Conservation (phyloP, 176 grass and related monocot genomes). For the Phoenix dactylifera region DNA sequence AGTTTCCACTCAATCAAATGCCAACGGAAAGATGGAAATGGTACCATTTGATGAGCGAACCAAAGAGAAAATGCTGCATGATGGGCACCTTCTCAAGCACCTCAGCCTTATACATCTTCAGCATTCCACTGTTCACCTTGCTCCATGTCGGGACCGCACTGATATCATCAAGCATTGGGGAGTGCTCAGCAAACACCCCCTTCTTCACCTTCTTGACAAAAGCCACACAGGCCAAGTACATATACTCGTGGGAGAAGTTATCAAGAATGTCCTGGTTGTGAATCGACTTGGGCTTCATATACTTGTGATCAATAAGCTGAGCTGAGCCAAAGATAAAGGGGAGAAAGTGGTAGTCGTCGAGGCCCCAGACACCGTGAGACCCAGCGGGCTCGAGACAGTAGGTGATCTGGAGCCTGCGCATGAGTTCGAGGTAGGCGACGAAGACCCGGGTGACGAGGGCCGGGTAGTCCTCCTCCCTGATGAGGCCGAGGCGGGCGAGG, state of each 20-base stretch:
- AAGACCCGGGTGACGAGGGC: conserved; percentile 57
- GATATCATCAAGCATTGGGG: conserved; percentile 94
- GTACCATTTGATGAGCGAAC: conserved; percentile 95
- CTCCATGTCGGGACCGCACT: conserved; percentile 64
- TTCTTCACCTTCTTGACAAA: conserved; percentile 95
- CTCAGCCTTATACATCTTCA: conserved; percentile 99
- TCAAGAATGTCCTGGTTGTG: conserved; percentile 91
- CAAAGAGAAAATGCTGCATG: conserved; percentile 99
- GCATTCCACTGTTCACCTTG: conserved; percentile 87
- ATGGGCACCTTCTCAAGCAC: conserved; percentile 95
- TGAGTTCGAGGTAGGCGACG: conserved; percentile 49
- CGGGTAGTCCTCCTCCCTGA: conserved; percentile 58
- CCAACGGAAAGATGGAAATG: no score
- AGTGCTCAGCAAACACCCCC: conserved; percentile 86
- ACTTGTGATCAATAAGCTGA: conserved; percentile 92
- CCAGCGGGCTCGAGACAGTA: conserved; percentile 89
- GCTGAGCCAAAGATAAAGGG: conserved; percentile 81
- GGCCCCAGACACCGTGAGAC: conserved; percentile 79
- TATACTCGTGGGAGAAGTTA: conserved; percentile 72
- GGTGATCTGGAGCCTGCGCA: conserved; percentile 65
- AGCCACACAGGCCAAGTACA: conserved; percentile 60
- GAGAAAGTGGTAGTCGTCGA: conserved; percentile 85
- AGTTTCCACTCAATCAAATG: no score
- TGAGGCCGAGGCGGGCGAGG: conserved; percentile 59
- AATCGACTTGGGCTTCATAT: conserved; percentile 97